Base-by-base conservation (phyloP, 768 basidiomycete species). In the Botryobasidium botryosum region DNA sequence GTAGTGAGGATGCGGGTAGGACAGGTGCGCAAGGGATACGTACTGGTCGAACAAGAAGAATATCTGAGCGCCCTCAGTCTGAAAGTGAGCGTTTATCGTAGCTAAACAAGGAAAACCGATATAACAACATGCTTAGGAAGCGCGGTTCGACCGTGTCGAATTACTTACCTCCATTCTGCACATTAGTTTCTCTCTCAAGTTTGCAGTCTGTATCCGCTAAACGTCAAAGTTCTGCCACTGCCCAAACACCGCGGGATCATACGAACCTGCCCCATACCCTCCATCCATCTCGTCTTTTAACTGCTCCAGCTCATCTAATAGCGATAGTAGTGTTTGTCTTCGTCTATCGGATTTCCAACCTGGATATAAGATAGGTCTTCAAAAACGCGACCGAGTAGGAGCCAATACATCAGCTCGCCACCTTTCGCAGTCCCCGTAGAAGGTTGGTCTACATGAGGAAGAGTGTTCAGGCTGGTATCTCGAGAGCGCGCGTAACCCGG, bases 41-140 rank as follows among this genome's bases (percentile, higher is more conserved):
- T 47, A 75, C 79, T 66, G 70, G 52, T 79, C 67, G 52, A 82
- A 79, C 51, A 58, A 70, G 52, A 71, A 61, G 58, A 81, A 81
- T 5, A 65, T 61, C 43, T 77, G 76, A 4, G 77, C 76, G 8
- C 79, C 79, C 8, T 67, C 69, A 47, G 64, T 66, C 60, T 80
- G 78, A n/a, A 75, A 56, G 52, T 78, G 73, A 51, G 82, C 79
- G 52, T 81, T 75, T 45, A 76, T 77, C 20, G 44, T 15, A 20
- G 21, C 5, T 13, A 28, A 25, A 20, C 10, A 17, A 18, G 10
- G 29, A 18, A 20, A 10, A 6, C 6, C 15, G 33, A 44, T n/a
- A 5, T 32, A 21, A 6, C 6, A 6, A 20, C 24, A 8, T 23
- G 17, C 26, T 18, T 35, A 10, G 2, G 20, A 21, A n/a, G 45